Percentiles rank a stretch among this genome's conserved stretches.
Evolutionary conservation across 2,329 filamentous ascomycete genomes (phyloP).

Genomic region (Colletotrichum scovillei): DNA sequence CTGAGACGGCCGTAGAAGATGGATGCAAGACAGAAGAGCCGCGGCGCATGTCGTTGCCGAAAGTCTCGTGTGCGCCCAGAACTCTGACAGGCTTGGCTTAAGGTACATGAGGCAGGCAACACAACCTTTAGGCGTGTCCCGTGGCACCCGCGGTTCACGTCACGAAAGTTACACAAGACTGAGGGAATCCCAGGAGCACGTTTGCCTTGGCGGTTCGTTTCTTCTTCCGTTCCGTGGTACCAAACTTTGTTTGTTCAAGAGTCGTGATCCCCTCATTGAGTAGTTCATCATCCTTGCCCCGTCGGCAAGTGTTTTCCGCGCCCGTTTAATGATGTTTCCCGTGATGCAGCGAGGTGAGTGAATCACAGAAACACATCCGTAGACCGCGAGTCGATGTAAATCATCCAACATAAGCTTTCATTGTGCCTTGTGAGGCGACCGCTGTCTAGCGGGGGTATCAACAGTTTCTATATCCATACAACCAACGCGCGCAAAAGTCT

Average conservation of each 20-base stretch:
- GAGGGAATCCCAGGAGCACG: background rate
- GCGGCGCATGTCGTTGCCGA: background rate
- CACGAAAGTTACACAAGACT: background rate
- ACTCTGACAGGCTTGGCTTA: background rate
- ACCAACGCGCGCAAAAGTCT: background rate
- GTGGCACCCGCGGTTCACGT: background rate
- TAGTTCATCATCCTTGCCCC: background rate
- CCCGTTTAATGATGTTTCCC: background rate
- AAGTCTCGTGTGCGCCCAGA: background rate
- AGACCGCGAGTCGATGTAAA: background rate
- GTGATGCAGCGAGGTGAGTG: background rate
- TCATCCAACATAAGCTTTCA: background rate
- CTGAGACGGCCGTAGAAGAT: background rate
- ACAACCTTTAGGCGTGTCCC: background rate
- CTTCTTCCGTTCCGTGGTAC: background rate
- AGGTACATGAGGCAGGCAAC: too few relatives aligned
- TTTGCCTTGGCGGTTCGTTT: background rate
- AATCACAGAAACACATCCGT: background rate
- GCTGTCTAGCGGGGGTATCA: slow-evolving; percentile 4
- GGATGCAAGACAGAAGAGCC: background rate
- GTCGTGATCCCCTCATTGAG: background rate
- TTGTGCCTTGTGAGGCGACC: background rate
- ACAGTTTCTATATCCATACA: slow-evolving; percentile 1
- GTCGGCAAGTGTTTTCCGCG: background rate
- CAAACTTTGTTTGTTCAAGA: background rate